Base-by-base conservation (phyloP, 2,329 filamentous ascomycete species). In the Hypoxylon sp. region DNA sequence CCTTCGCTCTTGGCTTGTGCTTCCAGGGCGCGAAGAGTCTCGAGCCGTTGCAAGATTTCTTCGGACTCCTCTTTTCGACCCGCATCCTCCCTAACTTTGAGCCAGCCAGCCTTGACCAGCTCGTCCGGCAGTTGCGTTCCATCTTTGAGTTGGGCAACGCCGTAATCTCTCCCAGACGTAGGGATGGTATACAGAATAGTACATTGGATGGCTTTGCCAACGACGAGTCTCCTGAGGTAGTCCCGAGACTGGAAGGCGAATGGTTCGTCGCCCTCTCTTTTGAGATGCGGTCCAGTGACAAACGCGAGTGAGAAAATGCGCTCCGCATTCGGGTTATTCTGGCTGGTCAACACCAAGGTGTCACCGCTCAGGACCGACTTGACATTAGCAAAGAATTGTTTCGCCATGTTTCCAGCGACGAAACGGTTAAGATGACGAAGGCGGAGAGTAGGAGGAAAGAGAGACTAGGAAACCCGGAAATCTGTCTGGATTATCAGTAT, bases 331-430 rank as follows among this genome's bases (percentile, higher is more conserved):
- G 92, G 91, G 79, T 97, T 94, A 80, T 90, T 91, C 78, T 93
- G 86, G 81, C 92, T 93, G 75, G 91, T 89, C 76, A 98, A 84
- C 71, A 98, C 85, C 74, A 98, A 83, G 28, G 94, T 97, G 84
- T 98, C 96, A 76, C 96, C 96, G 77, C 94, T 98, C 77, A 97
- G 85, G 74, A 97, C 93, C 79, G 91, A 93, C 87, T 99, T 99
- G 81, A 98, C 94, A 76, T 90, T 92, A 79, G 90, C 89, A 79
- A 89, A 80, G 75, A 88, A 87, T 59, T 81, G 80, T 79, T 86
- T 87, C 58, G 76, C 74, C 76, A 78, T 78, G 38, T 63, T 72
- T 66, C 61, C 52, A 52, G 63, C 46, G 62, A 56, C 30, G 80
- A 82, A 84, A 87, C 85, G 75, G 63, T 81, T 76, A 65, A 72